These are phyloP conservation scores for Lizonia empirigonia DNA, from an alignment of 2,329 filamentous ascomycete species.

Conservation along the genomic window DNA sequence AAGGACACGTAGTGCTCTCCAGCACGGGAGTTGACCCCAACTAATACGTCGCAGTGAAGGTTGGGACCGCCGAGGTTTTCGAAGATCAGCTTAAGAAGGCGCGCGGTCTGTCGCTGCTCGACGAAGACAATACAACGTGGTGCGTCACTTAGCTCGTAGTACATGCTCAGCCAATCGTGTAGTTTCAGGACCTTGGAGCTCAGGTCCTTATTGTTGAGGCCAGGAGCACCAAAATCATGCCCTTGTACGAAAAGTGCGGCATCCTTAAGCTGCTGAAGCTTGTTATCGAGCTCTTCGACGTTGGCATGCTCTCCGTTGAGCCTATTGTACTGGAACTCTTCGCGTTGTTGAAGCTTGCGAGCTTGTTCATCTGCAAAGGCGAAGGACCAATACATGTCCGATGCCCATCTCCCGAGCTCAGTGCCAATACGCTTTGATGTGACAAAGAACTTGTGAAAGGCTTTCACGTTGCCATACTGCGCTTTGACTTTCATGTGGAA, in stretches of 20 bases:
- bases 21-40: constrained; percentile 62
- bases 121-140: constrained; percentile 88
- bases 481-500: constrained; percentile 65
- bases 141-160: constrained; percentile 65
- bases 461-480: constrained; percentile 58
- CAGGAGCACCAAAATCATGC: constrained; percentile 54
- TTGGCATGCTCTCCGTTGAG: constrained; percentile 28
- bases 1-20: constrained; percentile 70
- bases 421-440: constrained; percentile 66
- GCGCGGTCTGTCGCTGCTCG: constrained; percentile 75
- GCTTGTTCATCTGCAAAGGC: constrained; percentile 68
- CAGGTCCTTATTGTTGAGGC: constrained; percentile 53
- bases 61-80: constrained; percentile 61
- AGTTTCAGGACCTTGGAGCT: constrained; percentile 77
- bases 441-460: constrained; percentile 63
- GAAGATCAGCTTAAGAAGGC: constrained; percentile 73
- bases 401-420: constrained; percentile 80
- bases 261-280: constrained; percentile 63
- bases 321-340: constrained; percentile 50
- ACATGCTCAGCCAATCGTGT: constrained; percentile 62
- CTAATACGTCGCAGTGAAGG: constrained; percentile 66
- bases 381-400: constrained; percentile 79
- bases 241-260: constrained; percentile 62
- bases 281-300: constrained; percentile 55
- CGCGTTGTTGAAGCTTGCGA: constrained; percentile 64